A percentile compares a stretch with the other conserved stretches of the same genome.
Evolutionary conservation across 208 protist species (phyloP).

Genomic region (Acanthamoeba royreba): DNA sequence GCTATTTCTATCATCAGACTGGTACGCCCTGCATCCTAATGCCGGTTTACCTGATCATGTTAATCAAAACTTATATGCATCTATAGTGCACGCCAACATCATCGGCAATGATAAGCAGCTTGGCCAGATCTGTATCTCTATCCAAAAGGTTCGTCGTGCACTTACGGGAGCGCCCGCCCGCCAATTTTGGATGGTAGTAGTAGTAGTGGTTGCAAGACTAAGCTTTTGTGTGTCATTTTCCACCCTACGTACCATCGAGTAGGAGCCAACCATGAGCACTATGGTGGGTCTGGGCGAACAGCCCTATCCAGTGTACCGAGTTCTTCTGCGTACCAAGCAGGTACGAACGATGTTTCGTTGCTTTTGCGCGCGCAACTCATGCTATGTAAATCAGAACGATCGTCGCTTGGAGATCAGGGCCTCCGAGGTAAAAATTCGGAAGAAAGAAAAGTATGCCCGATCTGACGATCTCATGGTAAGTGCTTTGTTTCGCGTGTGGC

Average conservation of each 20-base stretch:
- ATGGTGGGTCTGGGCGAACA: background rate
- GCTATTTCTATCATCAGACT: background rate
- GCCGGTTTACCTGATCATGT: background rate
- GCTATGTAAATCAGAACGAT: too few relatives aligned
- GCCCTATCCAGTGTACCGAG: constrained; percentile 2
- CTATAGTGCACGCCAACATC: constrained; percentile 25
- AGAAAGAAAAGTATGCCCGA: background rate
- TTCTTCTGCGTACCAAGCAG: background rate
- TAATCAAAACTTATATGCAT: background rate
- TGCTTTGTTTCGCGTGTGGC: background rate
- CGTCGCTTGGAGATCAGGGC: background rate
- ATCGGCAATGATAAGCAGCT: constrained; percentile 31
- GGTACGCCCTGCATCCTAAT: background rate
- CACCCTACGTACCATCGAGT: background rate
- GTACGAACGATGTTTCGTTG: too few relatives aligned
- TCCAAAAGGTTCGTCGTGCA: background rate
- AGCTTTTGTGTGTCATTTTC: background rate
- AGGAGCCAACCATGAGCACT: background rate
- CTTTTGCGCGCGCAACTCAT: too few relatives aligned
- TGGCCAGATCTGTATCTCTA: background rate
- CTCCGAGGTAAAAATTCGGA: background rate
- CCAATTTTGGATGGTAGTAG: too few relatives aligned
- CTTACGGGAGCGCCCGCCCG: background rate
- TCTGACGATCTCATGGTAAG: background rate
- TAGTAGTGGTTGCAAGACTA: too few relatives aligned